Base-by-base conservation (phyloP, 2,329 filamentous ascomycete genomes). In the Trichoderma endophyticum region DNA sequence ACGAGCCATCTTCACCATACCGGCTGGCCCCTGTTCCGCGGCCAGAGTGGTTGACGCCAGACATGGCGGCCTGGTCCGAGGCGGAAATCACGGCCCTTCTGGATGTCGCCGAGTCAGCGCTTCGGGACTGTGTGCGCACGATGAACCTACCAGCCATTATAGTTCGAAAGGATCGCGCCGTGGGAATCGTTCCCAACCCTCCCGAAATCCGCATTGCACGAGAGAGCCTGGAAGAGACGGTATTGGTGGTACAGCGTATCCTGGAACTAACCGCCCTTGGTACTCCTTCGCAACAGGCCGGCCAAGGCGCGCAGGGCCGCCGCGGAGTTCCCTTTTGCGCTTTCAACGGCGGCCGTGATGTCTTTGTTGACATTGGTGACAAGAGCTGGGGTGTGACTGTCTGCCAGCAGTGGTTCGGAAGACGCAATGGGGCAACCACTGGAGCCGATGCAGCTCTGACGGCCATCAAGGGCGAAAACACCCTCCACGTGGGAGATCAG, bases 351-450 rank as follows among this genome's bases (percentile, higher is more conserved):
- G 96, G 96, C 12, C 95, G 96, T 74, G 96, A 99, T 80, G 94
- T 98, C 56, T 99, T 99, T 82, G 95, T 99, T 69, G 96, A 99
- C 80, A 98, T 99, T 78, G 96, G 96, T 71, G 96, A 99, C 83
- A 99, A 99, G 84, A 94, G 92, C 68, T 97, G 95, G 92, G 96
- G 96, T 75, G 96, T 99, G 3, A 87, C 93, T 39, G 94, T 95
- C 4, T 98, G 95, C 80, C 96, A 99, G 84, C 88, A 91, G 72
- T 97, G 94, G 85, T 97, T 98, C 80, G 92, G 92, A 26, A 89
- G 79, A 66, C 62, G 70, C 12, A 71, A 30, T 6, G 69, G 64
- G 12, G 72, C 28, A 4, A 57, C 56, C 14, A 62, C 68, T 5
- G 69, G 62, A 30, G 56, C 72, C 7, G 71, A 73, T 21, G 71